Evolutionary conservation across 495 filamentous ascomycete species (phyloP), one percentile per base, ranked within the genome.

Genomic region (Penicillium atrosanguineum): DNA sequence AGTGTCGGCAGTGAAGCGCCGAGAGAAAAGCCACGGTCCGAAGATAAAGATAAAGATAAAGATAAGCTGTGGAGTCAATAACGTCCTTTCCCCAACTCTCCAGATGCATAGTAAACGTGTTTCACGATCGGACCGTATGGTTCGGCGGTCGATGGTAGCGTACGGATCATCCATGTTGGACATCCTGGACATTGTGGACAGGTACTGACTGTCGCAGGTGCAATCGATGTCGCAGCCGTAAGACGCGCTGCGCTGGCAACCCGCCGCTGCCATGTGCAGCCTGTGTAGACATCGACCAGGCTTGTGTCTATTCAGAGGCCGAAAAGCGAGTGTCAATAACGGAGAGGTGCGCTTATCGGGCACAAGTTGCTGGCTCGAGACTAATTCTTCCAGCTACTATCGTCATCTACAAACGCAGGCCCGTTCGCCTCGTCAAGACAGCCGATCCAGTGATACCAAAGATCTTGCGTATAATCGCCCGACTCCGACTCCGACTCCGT

Each of bases 241-340:
- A 73, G 46, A 69, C 67, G 6, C 63, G 67, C 28, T 73, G 70
- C 49, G 65, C 62, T n/a, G 69, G 70, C 16, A 69, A 53, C 43
- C 70, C 70, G 9, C 70, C 70, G 2, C 56, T 55, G 7, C 67
- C 70, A 2, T 73, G 70, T 44, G 65, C 65, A 21, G 63, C 65
- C 5, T 73, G 70, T 40, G 63, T 64, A 29, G 69, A 71, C 45
- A 62, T 46, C 1, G 63, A 60, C 3, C 60, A 66, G 12, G n/a
- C 31, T 8, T 73, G 70, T 48, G 57, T 70, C n/a, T 73, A 71
- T 31, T 66, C 69, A 0, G 70, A 73, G 50, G 65, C 70, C 1
- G 70, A 73, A 28, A 73, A 71, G 49, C 60, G 70, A 12, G 54
- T 71, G 26, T 66, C 70, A 0, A 69, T 73, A 37, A 59, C 67